Evolutionary conservation across 495 filamentous ascomycete species (phyloP), one percentile per base, ranked within the genome.

Genomic region (Xylaria cubensis): DNA sequence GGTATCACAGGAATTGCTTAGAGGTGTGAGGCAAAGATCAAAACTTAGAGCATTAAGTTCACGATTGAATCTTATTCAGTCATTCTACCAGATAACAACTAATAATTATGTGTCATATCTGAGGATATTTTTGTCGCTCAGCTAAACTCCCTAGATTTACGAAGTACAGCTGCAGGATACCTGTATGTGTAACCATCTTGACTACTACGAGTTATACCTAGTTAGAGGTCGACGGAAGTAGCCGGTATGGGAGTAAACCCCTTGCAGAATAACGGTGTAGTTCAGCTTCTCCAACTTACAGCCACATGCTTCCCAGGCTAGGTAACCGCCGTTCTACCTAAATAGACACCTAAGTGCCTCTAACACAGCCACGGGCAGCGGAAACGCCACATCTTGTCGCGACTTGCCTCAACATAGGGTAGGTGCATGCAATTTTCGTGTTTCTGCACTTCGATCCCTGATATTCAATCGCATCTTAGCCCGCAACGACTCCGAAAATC

Each of bases 301-400:
- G 21, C 21, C 21, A 26, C 51, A 55, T 21, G 50, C 50, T 55
- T 55, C 51, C 9, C 21, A 55, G 24, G 51, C 21, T 55, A 53
- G 50, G 50, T 26, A 50, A n/a, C 4, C 21, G 8, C 50, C 8
- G 36, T 2, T 10, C n/a, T 55, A 56, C 51, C 51, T 56, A 32
- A 13, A 15, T 32, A 56, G 24, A 26, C 4, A 15, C 53, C 26
- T 32, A 29, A 4, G 51, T 15, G 32, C 21, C n/a, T 9, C 13
- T 5, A 50, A 12, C 59, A 56, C 58, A 64, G 59, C 69, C 69
- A 71, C 69, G 62, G 12, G 3, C 3, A 4, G 3, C 29, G 12
- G 19, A 44, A 61, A 36, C 61, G 69, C 69, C 69, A 71, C 69
- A 71, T 15, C 61, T 71, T 10, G 69, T 71, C 69, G 69, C 61